Evolutionary conservation across 768 basidiomycete genomes (phyloP).

Genomic region (Boletus eberwhitei): DNA sequence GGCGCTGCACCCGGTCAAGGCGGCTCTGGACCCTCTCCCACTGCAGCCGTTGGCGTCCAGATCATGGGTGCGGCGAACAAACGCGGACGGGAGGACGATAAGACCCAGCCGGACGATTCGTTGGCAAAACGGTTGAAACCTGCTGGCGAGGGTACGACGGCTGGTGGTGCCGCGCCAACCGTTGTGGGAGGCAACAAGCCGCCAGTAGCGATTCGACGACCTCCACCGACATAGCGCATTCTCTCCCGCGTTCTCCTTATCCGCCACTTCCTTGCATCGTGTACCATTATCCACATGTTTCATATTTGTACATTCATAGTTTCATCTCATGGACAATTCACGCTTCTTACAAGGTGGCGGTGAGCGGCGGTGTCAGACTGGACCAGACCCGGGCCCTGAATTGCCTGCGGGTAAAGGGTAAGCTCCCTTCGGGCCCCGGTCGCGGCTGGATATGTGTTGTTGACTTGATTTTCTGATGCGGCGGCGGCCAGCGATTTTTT

Average conservation of each 20-base stretch:
- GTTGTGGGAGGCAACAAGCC: slow-evolving; percentile 30
- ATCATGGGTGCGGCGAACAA: slow-evolving; percentile 67
- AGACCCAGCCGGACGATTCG: slow-evolving; percentile 45
- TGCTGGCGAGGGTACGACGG: slow-evolving; percentile 25
- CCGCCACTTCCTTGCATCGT: neutral
- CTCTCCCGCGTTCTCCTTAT: neutral
- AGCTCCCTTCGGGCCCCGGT: too few species aligned
- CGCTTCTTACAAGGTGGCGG: too few species aligned
- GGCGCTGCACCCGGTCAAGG: slow-evolving; percentile 28
- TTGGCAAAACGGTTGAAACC: slow-evolving; percentile 67
- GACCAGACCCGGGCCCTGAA: too few species aligned
- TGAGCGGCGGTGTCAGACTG: too few species aligned
- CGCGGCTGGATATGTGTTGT: too few species aligned
- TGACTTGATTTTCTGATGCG: too few species aligned
- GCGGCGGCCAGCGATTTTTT: too few species aligned
- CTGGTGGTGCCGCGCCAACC: neutral
- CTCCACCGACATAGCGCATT: slow-evolving; percentile 16
- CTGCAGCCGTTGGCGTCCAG: slow-evolving; percentile 34
- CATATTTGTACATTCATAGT: neutral
- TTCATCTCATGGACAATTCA: neutral
- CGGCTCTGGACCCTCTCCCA: slow-evolving; percentile 21
- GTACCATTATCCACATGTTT: slow-evolving; percentile 24
- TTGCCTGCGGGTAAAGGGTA: too few species aligned
- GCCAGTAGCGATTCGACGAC: slow-evolving; percentile 34
- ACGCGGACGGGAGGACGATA: slow-evolving; percentile 57